A percentile compares a stretch with the other conserved stretches of the same genome.
phyloP scores from a whole-genome alignment of 345 rosid genomes.

The Alliaria petiolata region DNA sequence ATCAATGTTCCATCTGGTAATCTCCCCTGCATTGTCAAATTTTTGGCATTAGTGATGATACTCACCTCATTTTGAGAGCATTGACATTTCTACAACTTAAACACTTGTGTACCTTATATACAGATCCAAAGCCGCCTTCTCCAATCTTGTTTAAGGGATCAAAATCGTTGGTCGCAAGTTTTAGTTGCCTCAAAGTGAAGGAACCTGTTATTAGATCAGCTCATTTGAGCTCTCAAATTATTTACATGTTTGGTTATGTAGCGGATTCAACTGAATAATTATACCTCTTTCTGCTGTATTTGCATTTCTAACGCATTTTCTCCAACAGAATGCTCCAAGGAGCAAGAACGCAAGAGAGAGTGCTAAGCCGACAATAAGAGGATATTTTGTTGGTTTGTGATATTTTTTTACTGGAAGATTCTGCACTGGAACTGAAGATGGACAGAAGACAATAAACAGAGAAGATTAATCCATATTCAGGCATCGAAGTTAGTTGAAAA shows the following conservation, averaged over 20 bases:
- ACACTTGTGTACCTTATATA: conserved; percentile 27
- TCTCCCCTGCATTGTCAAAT: conserved; percentile 20
- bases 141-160: conserved; percentile 31
- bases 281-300: neutral
- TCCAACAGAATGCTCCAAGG: conserved; percentile 28
- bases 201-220: conserved; percentile 9
- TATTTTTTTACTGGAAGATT: no score
- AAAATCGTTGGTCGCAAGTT: conserved; percentile 32
- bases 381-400: neutral
- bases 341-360: no score
- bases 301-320: neutral
- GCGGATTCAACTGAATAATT: no score
- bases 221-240: neutral
- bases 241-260: neutral
- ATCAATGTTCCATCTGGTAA: conserved; percentile 24
- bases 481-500: neutral
- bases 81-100: neutral
- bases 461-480: neutral
- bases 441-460: neutral
- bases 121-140: conserved; percentile 41
- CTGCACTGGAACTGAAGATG: conserved; percentile 1
- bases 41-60: neutral
- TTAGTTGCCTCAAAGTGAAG: conserved; percentile 29
- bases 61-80: neutral
- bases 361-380: neutral